phyloP scores from a whole-genome alignment of 2,329 filamentous ascomycete species.

The Apiospora arundinis region DNA sequence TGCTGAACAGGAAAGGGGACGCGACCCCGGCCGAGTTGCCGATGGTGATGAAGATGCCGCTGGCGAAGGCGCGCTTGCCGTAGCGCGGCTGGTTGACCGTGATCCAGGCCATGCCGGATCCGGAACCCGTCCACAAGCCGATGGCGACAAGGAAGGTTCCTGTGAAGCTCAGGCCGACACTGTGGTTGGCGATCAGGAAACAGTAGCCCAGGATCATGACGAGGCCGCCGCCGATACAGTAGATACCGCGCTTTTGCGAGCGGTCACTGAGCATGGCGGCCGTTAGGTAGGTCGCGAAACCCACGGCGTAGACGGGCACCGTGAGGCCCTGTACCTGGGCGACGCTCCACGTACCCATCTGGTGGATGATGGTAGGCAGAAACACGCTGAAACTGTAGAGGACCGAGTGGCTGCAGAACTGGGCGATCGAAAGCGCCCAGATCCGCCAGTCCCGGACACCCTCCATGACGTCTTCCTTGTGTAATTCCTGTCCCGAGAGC shows the following conservation, averaged over 20 bases:
- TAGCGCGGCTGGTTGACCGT: constrained; percentile 67
- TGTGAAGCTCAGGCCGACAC: constrained; percentile 65
- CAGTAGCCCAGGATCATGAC: constrained; percentile 63
- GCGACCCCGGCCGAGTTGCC: constrained; percentile 70
- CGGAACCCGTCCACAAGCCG: constrained; percentile 58
- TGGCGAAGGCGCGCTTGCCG: constrained; percentile 68
- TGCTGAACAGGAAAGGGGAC: constrained; percentile 62
- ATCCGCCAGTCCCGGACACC: constrained; percentile 69
- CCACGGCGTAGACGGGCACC: constrained; percentile 70
- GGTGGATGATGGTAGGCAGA: constrained; percentile 71
- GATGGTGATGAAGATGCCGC: constrained; percentile 65
- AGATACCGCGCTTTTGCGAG: constrained; percentile 62
- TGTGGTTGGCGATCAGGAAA: constrained; percentile 60
- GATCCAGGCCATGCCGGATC: constrained; percentile 47
- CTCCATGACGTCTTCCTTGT: constrained; percentile 60
- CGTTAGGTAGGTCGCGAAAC: constrained; percentile 65
- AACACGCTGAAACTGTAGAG: constrained; percentile 73
- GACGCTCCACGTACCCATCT: constrained; percentile 61
- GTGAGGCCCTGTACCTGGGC: constrained; percentile 70
- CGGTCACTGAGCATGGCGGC: constrained; percentile 64
- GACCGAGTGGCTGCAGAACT: constrained; percentile 69
- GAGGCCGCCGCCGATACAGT: constrained; percentile 56
- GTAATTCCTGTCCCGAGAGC: constrained; percentile 32
- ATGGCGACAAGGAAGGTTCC: constrained; percentile 67
- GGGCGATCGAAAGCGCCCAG: constrained; percentile 63